phyloP scores from a whole-genome alignment of 768 basidiomycete genomes.

The Sarcomyxa edulis region DNA sequence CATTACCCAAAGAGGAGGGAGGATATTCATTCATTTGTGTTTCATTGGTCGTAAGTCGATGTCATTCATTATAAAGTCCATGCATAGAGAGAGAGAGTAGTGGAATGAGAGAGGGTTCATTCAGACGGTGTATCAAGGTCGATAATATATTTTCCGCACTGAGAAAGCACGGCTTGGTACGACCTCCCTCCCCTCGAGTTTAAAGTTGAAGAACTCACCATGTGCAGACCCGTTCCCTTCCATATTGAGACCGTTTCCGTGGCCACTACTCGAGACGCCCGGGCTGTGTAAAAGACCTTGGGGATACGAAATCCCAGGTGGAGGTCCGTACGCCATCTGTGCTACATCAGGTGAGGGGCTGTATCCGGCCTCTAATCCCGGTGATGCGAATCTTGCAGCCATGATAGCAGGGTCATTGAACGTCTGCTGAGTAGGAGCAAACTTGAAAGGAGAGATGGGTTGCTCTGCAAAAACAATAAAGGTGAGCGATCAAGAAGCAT shows the following conservation, averaged over 20 bases:
- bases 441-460: neutral
- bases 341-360: slow-evolving; percentile 19
- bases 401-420: slow-evolving; percentile 79
- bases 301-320: slow-evolving; percentile 57
- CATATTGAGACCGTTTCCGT: slow-evolving; percentile 17
- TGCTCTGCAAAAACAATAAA: slow-evolving; percentile 15
- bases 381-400: slow-evolving; percentile 60
- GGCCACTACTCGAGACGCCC: neutral
- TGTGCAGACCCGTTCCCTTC: slow-evolving; percentile 37
- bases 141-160: slow-evolving; percentile 80
- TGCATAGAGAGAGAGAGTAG: slow-evolving; percentile 28
- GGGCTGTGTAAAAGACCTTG: slow-evolving; percentile 18
- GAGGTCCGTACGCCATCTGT: slow-evolving; percentile 49
- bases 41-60: slow-evolving; percentile 23
- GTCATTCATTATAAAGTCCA: slow-evolving; percentile 34
- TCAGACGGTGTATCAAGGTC: slow-evolving; percentile 51
- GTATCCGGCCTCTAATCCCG: slow-evolving; percentile 2
- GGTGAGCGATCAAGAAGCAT: slow-evolving; percentile 13
- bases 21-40: slow-evolving; percentile 21
- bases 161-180: slow-evolving; percentile 89
- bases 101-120: slow-evolving; percentile 23
- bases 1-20: slow-evolving; percentile 33
- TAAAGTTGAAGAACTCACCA: slow-evolving; percentile 61
- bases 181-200: slow-evolving; percentile 61
- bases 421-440: slow-evolving; percentile 25